Evolutionary conservation across 495 filamentous ascomycete species (phyloP).

Genomic region (Usnea hakonensis): DNA sequence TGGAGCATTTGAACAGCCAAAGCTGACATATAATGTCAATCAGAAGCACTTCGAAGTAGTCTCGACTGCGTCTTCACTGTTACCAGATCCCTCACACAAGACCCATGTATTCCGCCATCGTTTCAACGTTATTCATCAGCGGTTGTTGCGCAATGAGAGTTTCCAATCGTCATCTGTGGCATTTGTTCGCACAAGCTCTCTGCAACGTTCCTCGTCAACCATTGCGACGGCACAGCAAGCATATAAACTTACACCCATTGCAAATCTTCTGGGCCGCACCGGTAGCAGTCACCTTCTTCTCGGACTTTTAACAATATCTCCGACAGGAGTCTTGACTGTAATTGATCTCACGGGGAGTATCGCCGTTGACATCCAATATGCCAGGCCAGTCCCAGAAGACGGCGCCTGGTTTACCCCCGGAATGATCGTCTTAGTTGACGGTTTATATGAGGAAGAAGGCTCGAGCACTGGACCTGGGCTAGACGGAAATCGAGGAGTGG

Average conservation of each 20-base stretch:
- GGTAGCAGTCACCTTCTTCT: conserved; percentile 80
- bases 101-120: conserved; percentile 79
- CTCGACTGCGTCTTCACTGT: conserved; percentile 60
- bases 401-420: conserved; percentile 87
- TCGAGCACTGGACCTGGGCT: conserved; percentile 56
- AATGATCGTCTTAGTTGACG: conserved; percentile 91
- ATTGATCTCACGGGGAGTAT: conserved; percentile 84
- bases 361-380: conserved; percentile 71
- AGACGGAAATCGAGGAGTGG: conserved; percentile 69
- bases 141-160: conserved; percentile 82
- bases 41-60: conserved; percentile 87
- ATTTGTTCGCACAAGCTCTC: conserved; percentile 25
- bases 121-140: conserved; percentile 83
- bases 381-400: conserved; percentile 71
- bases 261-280: conserved; percentile 85
- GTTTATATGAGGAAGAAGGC: conserved; percentile 88
- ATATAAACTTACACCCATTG: conserved; percentile 86
- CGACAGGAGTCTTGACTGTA: conserved; percentile 74
- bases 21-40: conserved; percentile 70
- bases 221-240: conserved; percentile 47
- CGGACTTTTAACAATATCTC: conserved; percentile 71
- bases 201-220: conserved; percentile 50
- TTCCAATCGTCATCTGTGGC: conserved; percentile 61
- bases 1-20: conserved; percentile 77
- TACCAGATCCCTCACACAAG: conserved; percentile 74